phyloP scores from a whole-genome alignment of 78 protist species.

The Mastigamoeba balamuthi region DNA sequence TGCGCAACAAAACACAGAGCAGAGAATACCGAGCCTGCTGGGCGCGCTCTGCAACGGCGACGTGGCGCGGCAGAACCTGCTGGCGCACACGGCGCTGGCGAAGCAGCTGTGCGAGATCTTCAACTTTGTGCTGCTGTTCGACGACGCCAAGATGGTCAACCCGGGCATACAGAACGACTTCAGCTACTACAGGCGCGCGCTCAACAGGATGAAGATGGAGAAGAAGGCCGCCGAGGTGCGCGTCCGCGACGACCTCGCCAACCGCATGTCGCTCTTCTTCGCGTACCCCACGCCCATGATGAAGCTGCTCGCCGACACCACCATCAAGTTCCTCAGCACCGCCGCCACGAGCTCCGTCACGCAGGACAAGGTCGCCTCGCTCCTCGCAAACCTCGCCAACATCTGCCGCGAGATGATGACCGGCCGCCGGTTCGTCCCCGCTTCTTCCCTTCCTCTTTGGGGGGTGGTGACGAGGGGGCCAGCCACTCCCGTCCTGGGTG shows the following conservation, averaged over 20 bases:
- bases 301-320: slow-evolving; percentile 48
- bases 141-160: slow-evolving; percentile 71
- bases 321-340: slow-evolving; percentile 42
- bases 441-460: not conserved
- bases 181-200: slow-evolving; percentile 64
- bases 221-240: slow-evolving; percentile 31
- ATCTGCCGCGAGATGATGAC: slow-evolving; percentile 63
- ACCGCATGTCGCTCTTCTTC: slow-evolving; percentile 68
- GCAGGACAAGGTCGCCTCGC: slow-evolving; percentile 33
- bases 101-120: slow-evolving; percentile 72
- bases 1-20: too few species aligned
- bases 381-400: slow-evolving; percentile 47
- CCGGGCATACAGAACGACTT: slow-evolving; percentile 76
- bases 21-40: slow-evolving; percentile 44
- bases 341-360: not conserved
- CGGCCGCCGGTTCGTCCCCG: slow-evolving; percentile 10
- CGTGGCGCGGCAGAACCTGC: slow-evolving; percentile 34
- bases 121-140: slow-evolving; percentile 61
- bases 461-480: too few species aligned
- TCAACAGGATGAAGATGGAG: slow-evolving; percentile 54
- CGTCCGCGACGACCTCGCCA: slow-evolving; percentile 63
- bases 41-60: slow-evolving; percentile 52
- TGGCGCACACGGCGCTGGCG: slow-evolving; percentile 64
- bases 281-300: slow-evolving; percentile 81
- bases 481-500: too few species aligned